Base-by-base conservation (phyloP, 1,284 basidiomycete species). In the Ganoderma lingzhi region DNA sequence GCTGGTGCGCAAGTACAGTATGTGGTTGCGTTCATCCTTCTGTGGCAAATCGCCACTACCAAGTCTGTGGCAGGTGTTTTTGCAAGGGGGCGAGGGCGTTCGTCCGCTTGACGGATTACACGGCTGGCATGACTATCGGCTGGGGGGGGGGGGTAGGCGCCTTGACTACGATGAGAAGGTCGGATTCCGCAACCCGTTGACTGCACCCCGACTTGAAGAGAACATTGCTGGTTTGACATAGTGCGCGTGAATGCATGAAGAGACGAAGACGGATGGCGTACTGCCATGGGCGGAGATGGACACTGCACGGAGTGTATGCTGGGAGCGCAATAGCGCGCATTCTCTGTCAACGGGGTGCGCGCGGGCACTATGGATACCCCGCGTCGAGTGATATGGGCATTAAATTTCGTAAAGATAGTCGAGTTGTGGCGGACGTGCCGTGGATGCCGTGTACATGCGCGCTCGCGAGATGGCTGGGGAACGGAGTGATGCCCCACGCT, bases 231-330 rank as follows among this genome's bases (percentile, higher is more conserved):
- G 37, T 23, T 28, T 61, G 59, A 30, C 35, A 15, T 61, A 42
- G 35, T 51, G 12, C 23, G 48, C 23, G 48, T 39, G 23, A 41
- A 30, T 28, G 39, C 39, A 23, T 37, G 35, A 59, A 61, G 39
- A 41, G 59, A 15, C 35, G 10, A 42, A 41, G 15, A n/a, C 15
- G 14, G 19, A 28, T 42, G 37, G 59, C 59, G 39, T 41, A 61
- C 39, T 30, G 59, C 59, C 59, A 42, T 61, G 39, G 59, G 59
- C 59, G 59, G 59, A 41, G 39, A 61, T 61, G 39, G 28, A 61
- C 12, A 41, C 59, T 23, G 39, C 59, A 41, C 37, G 59, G 23
- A 41, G 37, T 39, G 10, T 39, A 61, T 23, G 39, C 59, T 42
- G 39, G 59, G 12, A 19, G 23, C 35, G 19, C 37, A 42, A 37